phyloP scores from a whole-genome alignment of 441 rosid genomes.

The Brassica balearica region DNA sequence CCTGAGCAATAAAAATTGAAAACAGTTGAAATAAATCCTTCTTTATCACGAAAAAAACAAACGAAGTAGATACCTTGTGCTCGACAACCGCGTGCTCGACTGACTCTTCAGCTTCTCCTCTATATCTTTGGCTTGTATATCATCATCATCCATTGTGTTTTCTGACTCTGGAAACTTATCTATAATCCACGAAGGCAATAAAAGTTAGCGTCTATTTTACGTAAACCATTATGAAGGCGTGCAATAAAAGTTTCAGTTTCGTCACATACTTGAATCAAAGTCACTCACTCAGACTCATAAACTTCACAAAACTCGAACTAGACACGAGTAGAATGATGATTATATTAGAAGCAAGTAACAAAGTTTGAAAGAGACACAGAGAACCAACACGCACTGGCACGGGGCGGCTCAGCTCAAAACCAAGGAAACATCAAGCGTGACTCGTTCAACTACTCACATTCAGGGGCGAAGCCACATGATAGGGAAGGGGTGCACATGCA shows the following conservation, averaged over 20 bases:
- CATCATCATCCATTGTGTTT: conserved; percentile 29
- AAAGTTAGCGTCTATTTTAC: too few species aligned
- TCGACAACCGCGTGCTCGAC: conserved; percentile 66
- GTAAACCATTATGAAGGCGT: too few species aligned
- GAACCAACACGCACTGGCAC: neutral
- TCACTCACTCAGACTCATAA: neutral
- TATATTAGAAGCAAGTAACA: neutral
- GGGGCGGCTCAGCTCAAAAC: too few species aligned
- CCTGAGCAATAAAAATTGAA: conserved; percentile 47
- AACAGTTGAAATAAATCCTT: neutral
- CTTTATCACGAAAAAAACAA: neutral
- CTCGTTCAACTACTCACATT: neutral
- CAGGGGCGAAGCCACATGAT: too few species aligned
- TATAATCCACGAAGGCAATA: too few species aligned
- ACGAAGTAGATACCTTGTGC: conserved; percentile 56
- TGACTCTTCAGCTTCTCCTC: conserved; percentile 68
- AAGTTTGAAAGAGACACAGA: neutral
- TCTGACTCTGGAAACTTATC: neutral
- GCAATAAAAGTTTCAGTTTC: too few species aligned
- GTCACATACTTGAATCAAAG: neutral
- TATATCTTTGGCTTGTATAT: conserved; percentile 28
- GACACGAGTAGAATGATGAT: neutral
- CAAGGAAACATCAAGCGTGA: neutral
- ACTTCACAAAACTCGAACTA: neutral
- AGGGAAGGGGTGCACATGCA: too few species aligned